Conservation (phyloP, 2,329 filamentous ascomycete genomes). For the Botryotinia globosa region DNA sequence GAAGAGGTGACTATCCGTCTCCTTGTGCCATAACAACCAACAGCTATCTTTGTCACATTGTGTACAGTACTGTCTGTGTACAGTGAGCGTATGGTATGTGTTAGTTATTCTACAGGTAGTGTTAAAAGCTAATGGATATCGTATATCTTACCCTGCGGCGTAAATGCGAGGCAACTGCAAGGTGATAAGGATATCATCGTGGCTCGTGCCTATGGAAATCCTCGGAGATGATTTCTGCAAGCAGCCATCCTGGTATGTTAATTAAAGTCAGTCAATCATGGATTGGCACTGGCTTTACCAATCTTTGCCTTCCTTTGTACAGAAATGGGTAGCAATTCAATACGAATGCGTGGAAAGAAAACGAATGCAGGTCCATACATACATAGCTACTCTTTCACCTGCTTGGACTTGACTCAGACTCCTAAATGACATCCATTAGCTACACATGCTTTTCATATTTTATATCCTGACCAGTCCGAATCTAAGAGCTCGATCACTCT, state of each 20-base stretch:
- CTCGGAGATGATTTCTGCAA: conserved; percentile 23
- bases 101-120: conserved; percentile 2
- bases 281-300: not conserved
- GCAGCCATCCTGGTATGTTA: conserved; percentile 8
- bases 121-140: not conserved
- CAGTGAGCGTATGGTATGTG: not conserved
- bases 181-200: conserved; percentile 21
- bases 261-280: not conserved
- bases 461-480: not conserved
- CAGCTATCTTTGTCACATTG: not conserved
- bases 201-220: conserved; percentile 19
- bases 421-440: not conserved
- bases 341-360: not conserved
- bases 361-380: not conserved
- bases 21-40: not conserved
- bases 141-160: conserved; percentile 18
- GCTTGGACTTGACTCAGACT: not conserved
- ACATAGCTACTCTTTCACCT: not conserved
- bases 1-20: conserved; percentile 12
- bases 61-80: not conserved
- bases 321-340: not conserved
- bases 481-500: too few relatives aligned
- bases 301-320: not conserved
- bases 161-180: conserved; percentile 17
- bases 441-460: not conserved